Percentiles rank a stretch among this genome's conserved stretches.
Conservation (phyloP, 331 rosid genomes). For the Rhamnella rubrinervis region DNA sequence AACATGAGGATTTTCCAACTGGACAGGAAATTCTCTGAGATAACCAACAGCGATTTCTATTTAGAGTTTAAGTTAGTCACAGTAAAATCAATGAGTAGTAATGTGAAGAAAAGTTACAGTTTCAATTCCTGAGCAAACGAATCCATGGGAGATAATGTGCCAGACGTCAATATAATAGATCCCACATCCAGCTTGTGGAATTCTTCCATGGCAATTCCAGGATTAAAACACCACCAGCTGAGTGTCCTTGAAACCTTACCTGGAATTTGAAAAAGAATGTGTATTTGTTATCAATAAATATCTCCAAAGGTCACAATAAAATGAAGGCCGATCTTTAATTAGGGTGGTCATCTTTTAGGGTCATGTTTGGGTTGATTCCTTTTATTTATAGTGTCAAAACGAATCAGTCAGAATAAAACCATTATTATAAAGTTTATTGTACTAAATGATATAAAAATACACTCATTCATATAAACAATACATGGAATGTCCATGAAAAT, state of each 20-base stretch:
- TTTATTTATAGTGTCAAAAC: too few species aligned
- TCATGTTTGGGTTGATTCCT: too few species aligned
- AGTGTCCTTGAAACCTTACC: conserved; percentile 83
- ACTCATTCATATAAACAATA: background rate
- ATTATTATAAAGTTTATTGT: too few species aligned
- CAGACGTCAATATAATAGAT: conserved; percentile 91
- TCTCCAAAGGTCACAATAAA: background rate
- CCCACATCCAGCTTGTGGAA: conserved; percentile 64
- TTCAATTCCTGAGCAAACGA: conserved; percentile 89
- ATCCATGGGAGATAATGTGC: conserved; percentile 90
- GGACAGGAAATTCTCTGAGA: conserved; percentile 82
- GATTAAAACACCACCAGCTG: conserved; percentile 99
- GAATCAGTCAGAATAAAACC: too few species aligned
- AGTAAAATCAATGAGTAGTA: conserved; percentile 25
- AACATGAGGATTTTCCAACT: conserved; percentile 94
- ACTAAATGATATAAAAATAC: background rate
- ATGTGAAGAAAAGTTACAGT: conserved; percentile 45
- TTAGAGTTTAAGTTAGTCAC: conserved; percentile 25
- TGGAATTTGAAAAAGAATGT: conserved; percentile 23
- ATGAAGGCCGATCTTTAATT: background rate
- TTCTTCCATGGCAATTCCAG: conserved; percentile 92
- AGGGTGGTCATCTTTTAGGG: too few species aligned
- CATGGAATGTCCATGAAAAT: background rate
- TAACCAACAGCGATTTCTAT: conserved; percentile 28
- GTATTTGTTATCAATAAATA: background rate